Conservation (phyloP, 257 asterid species). For the Gentiana macrophylla region DNA sequence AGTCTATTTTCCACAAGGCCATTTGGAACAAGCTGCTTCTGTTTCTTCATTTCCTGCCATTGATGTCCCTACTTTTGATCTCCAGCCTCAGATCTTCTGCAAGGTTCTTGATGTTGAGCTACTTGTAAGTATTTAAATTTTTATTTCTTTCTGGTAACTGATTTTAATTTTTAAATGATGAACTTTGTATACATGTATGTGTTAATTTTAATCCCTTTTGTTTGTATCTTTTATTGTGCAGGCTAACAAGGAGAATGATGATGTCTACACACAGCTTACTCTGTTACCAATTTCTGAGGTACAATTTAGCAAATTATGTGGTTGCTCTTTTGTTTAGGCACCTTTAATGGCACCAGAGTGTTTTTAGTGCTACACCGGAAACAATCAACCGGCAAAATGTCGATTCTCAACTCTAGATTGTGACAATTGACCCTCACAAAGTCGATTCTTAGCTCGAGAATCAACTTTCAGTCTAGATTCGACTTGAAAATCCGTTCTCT, state of each 20-base stretch:
- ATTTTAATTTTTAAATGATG: neutral
- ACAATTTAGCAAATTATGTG: conserved; percentile 7
- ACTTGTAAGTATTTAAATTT: conserved; percentile 41
- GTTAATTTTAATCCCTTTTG: neutral
- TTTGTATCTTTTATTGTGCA: conserved; percentile 17
- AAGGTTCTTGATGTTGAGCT: conserved; percentile 73
- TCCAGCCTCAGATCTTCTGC: conserved; percentile 89
- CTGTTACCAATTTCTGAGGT: conserved; percentile 85
- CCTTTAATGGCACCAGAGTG: no score
- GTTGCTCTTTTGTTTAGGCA: neutral
- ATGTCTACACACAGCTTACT: conserved; percentile 83
- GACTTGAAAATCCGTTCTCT: no score
- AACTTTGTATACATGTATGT: neutral
- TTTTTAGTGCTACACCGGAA: no score
- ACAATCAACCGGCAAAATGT: no score
- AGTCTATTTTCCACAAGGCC: conserved; percentile 97
- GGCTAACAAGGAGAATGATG: conserved; percentile 98
- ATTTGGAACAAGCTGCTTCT: conserved; percentile 68
- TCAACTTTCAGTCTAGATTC: no score
- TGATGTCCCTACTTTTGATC: conserved; percentile 67
- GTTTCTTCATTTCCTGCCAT: conserved; percentile 55
- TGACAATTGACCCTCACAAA: no score
- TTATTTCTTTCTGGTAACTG: neutral
- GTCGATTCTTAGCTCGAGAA: no score
- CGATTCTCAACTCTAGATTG: no score